Evolutionary conservation across 768 basidiomycete species (phyloP).

Genomic region (Dacryopinax primogenitus): DNA sequence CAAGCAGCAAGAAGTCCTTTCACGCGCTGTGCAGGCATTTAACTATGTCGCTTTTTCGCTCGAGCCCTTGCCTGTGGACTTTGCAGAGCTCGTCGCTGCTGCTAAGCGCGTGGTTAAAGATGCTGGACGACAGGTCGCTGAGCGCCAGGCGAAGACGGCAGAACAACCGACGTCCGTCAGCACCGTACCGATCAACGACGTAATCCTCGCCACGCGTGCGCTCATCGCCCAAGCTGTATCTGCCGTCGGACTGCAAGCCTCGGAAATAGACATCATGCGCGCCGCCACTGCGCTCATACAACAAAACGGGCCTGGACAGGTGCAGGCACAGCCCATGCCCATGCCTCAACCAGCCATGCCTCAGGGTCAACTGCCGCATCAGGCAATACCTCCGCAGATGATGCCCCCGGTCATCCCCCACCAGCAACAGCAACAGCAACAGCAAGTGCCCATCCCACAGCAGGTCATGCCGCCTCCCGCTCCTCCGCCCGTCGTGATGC

Average conservation of each 20-base stretch:
- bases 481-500: not conserved
- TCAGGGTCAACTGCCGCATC: not conserved
- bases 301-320: not conserved
- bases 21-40: constrained; percentile 58
- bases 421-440: not conserved
- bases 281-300: not conserved
- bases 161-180: not conserved
- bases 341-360: not conserved
- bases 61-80: not conserved
- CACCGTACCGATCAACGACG: not conserved
- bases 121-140: not conserved
- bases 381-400: not conserved
- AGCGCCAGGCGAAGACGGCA: not conserved
- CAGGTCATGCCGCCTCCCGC: not conserved
- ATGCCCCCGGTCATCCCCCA: not conserved
- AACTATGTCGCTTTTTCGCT: constrained; percentile 35
- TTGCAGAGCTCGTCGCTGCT: not conserved
- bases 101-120: not conserved
- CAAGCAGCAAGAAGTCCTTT: constrained; percentile 70
- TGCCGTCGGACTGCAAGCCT: not conserved
- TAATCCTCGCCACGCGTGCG: not conserved
- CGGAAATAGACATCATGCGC: constrained; percentile 8
- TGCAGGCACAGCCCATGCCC: not conserved
- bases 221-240: not conserved
- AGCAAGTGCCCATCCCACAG: not conserved